These are phyloP conservation scores for Lachnellula willkommii DNA, from an alignment of 2,329 filamentous ascomycete species.

Conservation along the genomic window DNA sequence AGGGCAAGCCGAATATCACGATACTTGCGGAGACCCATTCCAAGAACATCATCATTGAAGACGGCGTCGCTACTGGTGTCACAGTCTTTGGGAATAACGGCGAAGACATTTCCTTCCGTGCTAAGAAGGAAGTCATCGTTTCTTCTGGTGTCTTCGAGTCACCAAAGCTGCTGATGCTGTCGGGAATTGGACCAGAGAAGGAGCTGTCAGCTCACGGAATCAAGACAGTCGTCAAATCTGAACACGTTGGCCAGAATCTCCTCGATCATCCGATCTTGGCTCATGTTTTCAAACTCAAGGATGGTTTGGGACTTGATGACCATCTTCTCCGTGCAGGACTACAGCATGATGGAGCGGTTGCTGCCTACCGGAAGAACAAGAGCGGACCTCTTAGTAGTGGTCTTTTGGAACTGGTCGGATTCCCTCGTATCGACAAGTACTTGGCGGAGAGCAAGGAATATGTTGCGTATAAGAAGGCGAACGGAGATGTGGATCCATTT, in stretches of 20 bases:
- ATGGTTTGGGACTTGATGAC: constrained; percentile 36
- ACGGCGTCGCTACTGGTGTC: constrained; percentile 41
- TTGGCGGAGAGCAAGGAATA: constrained; percentile 47
- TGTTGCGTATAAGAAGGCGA: constrained; percentile 36
- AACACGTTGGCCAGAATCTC: constrained; percentile 30
- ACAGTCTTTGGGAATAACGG: constrained; percentile 38
- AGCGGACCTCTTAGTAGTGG: constrained; percentile 39
- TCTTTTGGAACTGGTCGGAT: constrained; percentile 47
- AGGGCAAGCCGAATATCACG: constrained; percentile 50
- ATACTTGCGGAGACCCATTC: constrained; percentile 44
- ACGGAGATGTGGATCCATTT: constrained; percentile 46
- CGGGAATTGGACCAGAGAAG: constrained; percentile 41
- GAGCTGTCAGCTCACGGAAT: constrained; percentile 35
- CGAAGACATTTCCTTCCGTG: constrained; percentile 41
- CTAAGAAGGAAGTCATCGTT: constrained; percentile 30
- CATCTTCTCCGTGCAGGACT: constrained; percentile 34
- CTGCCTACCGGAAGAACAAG: constrained; percentile 35
- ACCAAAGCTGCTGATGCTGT: constrained; percentile 47
- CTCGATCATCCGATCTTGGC: constrained; percentile 38
- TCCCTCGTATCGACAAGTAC: constrained; percentile 52
- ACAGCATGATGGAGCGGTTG: constrained; percentile 35
- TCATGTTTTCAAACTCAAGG: constrained; percentile 38
- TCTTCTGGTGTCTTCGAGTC: constrained; percentile 39
- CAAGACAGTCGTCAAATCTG: constrained; percentile 25
- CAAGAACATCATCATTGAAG: constrained; percentile 50